Percentiles rank a stretch among this genome's conserved stretches.
These are phyloP conservation scores for Ceratobasidium sp. DNA, from an alignment of 1,284 basidiomycete genomes.

Conservation along the genomic window DNA sequence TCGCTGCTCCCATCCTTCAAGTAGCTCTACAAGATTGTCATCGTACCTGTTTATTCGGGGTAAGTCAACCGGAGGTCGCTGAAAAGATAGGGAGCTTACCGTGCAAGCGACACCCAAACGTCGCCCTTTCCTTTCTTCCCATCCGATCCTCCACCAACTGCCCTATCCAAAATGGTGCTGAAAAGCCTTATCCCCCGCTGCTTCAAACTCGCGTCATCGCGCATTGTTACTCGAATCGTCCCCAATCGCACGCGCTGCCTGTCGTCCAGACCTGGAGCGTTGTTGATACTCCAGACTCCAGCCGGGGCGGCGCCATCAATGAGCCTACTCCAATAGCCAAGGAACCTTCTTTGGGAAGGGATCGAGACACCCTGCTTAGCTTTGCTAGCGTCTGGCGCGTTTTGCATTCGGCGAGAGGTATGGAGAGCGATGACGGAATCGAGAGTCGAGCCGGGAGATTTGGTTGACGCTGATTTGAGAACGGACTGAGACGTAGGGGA, in stretches of 20 bases:
- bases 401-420: constrained; percentile 74
- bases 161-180: constrained; percentile 16
- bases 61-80: background rate
- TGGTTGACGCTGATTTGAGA: background rate
- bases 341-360: constrained; percentile 76
- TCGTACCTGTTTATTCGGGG: constrained; percentile 59
- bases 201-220: constrained; percentile 54
- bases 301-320: constrained; percentile 65
- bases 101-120: constrained; percentile 79
- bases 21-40: constrained; percentile 68
- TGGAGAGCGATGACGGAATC: constrained; percentile 72
- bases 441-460: constrained; percentile 50
- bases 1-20: constrained; percentile 69
- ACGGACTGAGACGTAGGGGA: constrained; percentile 8
- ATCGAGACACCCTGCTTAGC: constrained; percentile 78
- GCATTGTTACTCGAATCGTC: constrained; percentile 52
- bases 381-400: constrained; percentile 56
- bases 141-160: constrained; percentile 44
- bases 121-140: constrained; percentile 55
- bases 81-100: constrained; percentile 49
- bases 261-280: constrained; percentile 60
- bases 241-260: constrained; percentile 64
- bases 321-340: constrained; percentile 77
- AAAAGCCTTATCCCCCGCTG: constrained; percentile 49
- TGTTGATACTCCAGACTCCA: constrained; percentile 40